phyloP scores from a whole-genome alignment of 768 basidiomycete genomes.

The Lactarius pseudohatsudake region DNA sequence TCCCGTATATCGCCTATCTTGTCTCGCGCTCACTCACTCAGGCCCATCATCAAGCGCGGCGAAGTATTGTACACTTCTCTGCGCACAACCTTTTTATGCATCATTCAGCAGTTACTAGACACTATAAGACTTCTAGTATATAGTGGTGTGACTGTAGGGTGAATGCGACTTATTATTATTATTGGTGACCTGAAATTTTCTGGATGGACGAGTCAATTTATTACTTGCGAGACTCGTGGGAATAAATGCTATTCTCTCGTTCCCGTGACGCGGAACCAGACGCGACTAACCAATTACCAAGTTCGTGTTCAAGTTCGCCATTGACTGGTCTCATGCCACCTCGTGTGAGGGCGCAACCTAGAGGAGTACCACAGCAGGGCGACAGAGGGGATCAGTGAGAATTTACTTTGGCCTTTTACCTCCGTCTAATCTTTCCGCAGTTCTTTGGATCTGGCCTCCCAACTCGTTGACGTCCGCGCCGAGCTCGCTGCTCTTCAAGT shows the following conservation, averaged over 20 bases:
- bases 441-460: conserved; percentile 3
- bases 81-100: not conserved
- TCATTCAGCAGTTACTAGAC: not conserved
- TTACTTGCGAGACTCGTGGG: not conserved
- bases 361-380: not conserved
- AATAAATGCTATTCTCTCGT: not conserved
- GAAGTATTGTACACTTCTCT: not conserved
- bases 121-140: not conserved
- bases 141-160: not conserved
- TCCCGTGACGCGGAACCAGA: not conserved
- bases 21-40: not conserved
- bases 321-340: conserved; percentile 5
- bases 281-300: not conserved
- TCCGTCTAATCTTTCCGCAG: not conserved
- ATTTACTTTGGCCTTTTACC: not conserved
- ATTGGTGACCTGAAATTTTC: too few relatives aligned
- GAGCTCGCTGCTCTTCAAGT: conserved; percentile 17
- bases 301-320: not conserved
- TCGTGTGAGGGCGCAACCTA: not conserved
- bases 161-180: too few relatives aligned
- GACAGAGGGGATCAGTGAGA: not conserved
- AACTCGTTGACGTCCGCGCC: conserved; percentile 11
- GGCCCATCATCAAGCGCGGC: not conserved
- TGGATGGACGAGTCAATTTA: too few relatives aligned
- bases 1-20: not conserved